phyloP scores from a whole-genome alignment of 208 protist genomes.

The Trypanosoma lewisi region DNA sequence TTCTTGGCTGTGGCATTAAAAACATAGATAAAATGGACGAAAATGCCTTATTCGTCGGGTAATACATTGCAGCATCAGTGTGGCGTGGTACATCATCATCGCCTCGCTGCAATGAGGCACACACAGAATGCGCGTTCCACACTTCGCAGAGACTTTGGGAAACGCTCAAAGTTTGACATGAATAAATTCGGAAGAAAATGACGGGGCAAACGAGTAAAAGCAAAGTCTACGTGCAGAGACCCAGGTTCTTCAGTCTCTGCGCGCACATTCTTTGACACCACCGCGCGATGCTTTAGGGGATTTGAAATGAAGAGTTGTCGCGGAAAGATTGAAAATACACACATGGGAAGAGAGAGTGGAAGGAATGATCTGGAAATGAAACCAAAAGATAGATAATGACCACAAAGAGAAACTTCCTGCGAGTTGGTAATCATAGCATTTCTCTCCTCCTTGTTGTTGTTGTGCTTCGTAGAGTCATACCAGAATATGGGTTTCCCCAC shows the following conservation, averaged over 20 bases:
- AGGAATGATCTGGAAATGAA: conserved; percentile 25
- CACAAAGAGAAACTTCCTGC: not conserved
- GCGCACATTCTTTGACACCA: conserved; percentile 11
- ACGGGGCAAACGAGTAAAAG: conserved; percentile 41
- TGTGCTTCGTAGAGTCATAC: conserved; percentile 1
- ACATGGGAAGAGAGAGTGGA: conserved; percentile 35
- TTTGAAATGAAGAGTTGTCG: conserved; percentile 36
- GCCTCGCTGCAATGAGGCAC: conserved; percentile 22
- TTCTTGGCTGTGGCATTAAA: conserved; percentile 13
- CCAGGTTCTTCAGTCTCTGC: not conserved
- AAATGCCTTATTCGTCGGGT: conserved; percentile 4
- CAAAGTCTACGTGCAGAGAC: conserved; percentile 35
- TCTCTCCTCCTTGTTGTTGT: not conserved
- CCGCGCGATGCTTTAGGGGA: conserved; percentile 27
- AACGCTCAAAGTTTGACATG: conserved; percentile 41
- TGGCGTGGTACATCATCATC: not conserved
- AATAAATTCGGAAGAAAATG: conserved; percentile 43
- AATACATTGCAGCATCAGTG: not conserved
- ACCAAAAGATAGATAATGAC: not conserved
- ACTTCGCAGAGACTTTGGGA: conserved; percentile 46
- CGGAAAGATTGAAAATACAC: conserved; percentile 36
- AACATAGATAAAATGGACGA: conserved; percentile 5
- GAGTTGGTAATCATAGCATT: not conserved
- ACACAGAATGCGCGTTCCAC: conserved; percentile 42
- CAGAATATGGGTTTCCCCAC: conserved; percentile 5